phyloP scores from a whole-genome alignment of 2,329 filamentous ascomycete species.

The Fusarium euwallaceae region DNA sequence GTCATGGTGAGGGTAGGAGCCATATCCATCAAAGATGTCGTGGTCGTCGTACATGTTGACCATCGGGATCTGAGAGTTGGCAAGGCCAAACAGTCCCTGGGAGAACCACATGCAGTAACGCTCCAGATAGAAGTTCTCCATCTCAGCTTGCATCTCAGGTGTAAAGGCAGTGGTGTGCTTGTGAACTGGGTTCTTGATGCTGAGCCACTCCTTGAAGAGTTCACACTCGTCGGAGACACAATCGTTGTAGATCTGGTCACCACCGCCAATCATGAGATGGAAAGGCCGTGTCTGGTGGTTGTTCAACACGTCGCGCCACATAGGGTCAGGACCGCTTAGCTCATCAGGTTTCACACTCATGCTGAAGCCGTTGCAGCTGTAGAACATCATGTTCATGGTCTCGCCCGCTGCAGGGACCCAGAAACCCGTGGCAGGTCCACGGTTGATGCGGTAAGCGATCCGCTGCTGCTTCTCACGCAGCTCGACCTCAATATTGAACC shows the following conservation, averaged over 20 bases:
- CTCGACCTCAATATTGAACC: constrained; percentile 95
- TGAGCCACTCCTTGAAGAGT: constrained; percentile 86
- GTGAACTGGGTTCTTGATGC: constrained; percentile 81
- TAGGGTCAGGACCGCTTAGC: constrained; percentile 91
- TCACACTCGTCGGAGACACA: constrained; percentile 79
- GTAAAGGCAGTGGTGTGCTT: constrained; percentile 87
- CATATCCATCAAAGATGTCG: constrained; percentile 91
- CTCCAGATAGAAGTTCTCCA: constrained; percentile 90
- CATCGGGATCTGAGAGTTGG: constrained; percentile 96
- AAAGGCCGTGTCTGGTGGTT: constrained; percentile 92
- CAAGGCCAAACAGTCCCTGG: constrained; percentile 92
- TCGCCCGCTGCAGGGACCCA: constrained; percentile 90
- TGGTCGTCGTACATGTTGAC: constrained; percentile 99
- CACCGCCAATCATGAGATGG: constrained; percentile 98
- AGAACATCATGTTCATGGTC: constrained; percentile 99
- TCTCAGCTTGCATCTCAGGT: constrained; percentile 84
- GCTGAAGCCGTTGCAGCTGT: constrained; percentile 98
- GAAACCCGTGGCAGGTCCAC: constrained; percentile 88
- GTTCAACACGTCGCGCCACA: constrained; percentile 97
- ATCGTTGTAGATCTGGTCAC: constrained; percentile 98
- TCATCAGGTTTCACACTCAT: constrained; percentile 80
- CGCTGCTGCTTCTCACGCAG: constrained; percentile 82
- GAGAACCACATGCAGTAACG: constrained; percentile 97
- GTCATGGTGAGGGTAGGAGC: constrained; percentile 91
- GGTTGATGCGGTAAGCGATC: constrained; percentile 95